Evolutionary conservation across 2,329 filamentous ascomycete genomes (phyloP).

Genomic region (Arthroderma sp.): DNA sequence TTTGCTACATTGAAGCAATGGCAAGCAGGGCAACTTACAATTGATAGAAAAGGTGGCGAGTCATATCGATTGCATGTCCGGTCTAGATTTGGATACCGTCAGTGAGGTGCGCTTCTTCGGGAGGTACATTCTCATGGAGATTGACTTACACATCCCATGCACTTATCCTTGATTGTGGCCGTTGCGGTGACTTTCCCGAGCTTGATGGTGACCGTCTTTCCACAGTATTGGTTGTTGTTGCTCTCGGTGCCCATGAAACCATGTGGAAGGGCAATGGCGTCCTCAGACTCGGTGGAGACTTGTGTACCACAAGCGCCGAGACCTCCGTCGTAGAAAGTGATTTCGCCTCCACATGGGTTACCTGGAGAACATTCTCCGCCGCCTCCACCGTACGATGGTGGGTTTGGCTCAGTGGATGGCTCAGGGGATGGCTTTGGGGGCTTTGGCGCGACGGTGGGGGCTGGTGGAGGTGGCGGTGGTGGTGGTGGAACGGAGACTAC

Average conservation of each 20-base stretch:
- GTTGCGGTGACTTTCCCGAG: slow-evolving; percentile 44
- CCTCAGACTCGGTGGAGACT: slow-evolving; percentile 42
- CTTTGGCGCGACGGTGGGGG: slow-evolving; percentile 5
- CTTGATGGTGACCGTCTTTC: slow-evolving; percentile 51
- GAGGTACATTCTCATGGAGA: slow-evolving; percentile 19
- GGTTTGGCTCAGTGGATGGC: slow-evolving; percentile 1
- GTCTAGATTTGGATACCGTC: slow-evolving; percentile 34
- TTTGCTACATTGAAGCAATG: too few species aligned
- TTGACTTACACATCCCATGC: slow-evolving; percentile 48
- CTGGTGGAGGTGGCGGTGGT: slow-evolving; percentile 6
- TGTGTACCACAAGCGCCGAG: slow-evolving; percentile 55
- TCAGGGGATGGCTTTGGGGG: slow-evolving; percentile 2
- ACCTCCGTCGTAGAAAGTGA: slow-evolving; percentile 63
- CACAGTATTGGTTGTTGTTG: slow-evolving; percentile 59
- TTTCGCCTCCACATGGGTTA: slow-evolving; percentile 41
- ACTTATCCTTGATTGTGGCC: slow-evolving; percentile 60
- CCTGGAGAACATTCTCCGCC: slow-evolving; percentile 15
- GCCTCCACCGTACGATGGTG: slow-evolving; percentile 9
- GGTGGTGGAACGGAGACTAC: slow-evolving; percentile 5
- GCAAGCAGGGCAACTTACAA: slow-evolving; percentile 8
- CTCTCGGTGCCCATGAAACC: slow-evolving; percentile 49
- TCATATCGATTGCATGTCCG: slow-evolving; percentile 16
- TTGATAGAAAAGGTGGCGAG: slow-evolving; percentile 24
- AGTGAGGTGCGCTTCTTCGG: slow-evolving; percentile 31
- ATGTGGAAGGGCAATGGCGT: slow-evolving; percentile 57